A percentile compares a stretch with the other conserved stretches of the same genome.
These are phyloP conservation scores for Tetracladium marchalianum DNA, from an alignment of 495 filamentous ascomycete genomes.

Conservation along the genomic window DNA sequence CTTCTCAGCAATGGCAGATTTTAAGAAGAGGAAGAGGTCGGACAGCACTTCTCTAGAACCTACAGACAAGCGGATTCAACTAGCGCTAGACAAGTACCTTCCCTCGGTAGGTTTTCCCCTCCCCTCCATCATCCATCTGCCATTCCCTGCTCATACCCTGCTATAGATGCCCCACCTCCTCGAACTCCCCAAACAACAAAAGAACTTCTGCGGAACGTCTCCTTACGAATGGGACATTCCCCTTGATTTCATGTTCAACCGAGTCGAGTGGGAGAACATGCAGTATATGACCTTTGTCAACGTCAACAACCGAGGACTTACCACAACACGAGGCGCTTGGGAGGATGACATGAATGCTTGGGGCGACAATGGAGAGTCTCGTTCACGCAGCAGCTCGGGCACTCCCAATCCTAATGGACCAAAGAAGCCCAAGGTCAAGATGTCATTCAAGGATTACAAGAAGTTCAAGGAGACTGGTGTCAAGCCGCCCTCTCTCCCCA, in stretches of 20 bases:
- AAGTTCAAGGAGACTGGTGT: constrained; percentile 15
- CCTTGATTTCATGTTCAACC: constrained; percentile 12
- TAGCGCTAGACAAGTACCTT: constrained; percentile 8
- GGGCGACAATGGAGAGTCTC: not conserved
- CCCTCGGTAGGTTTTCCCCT: constrained; percentile 11
- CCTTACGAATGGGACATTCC: constrained; percentile 6
- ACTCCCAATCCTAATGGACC: constrained; percentile 17
- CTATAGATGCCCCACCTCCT: constrained; percentile 18
- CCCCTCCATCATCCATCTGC: not conserved
- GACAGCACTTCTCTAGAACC: not conserved
- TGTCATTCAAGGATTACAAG: constrained; percentile 19
- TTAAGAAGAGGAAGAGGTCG: no score
- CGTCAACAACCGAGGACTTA: constrained; percentile 11
- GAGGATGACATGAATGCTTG: constrained; percentile 13
- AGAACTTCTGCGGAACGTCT: no score
- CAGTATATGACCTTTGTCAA: constrained; percentile 22
- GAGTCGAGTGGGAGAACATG: constrained; percentile 13
- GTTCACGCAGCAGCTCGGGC: constrained; percentile 12
- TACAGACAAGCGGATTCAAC: constrained; percentile 10
- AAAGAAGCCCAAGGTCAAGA: constrained; percentile 14
- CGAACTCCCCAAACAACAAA: constrained; percentile 8
- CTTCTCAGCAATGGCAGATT: no score
- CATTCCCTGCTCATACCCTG: constrained; percentile 2
- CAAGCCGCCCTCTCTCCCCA: constrained; percentile 6
- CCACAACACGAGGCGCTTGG: constrained; percentile 13